phyloP scores from a whole-genome alignment of 2,329 filamentous ascomycete genomes.

The Ophiobolus disseminans region DNA sequence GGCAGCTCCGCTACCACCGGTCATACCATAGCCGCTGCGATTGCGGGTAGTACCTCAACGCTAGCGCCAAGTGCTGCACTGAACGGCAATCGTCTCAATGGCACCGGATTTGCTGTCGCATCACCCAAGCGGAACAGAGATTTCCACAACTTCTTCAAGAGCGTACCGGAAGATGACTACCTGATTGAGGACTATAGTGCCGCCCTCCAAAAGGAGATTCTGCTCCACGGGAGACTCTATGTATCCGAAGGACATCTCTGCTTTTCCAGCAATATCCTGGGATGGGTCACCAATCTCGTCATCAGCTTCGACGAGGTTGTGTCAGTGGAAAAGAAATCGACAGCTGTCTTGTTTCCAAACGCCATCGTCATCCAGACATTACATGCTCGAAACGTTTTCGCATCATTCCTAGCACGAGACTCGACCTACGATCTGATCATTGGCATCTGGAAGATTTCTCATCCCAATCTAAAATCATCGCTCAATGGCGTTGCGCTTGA shows the following conservation, averaged over 20 bases:
- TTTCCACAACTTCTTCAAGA: conserved; percentile 92
- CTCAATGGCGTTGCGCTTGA: conserved; percentile 86
- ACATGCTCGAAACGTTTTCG: conserved; percentile 94
- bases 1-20: conserved; percentile 75
- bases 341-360: conserved; percentile 94
- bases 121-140: conserved; percentile 96
- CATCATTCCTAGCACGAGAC: conserved; percentile 91
- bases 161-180: conserved; percentile 96
- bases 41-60: conserved; percentile 73
- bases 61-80: conserved; percentile 68
- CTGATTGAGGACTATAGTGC: conserved; percentile 99
- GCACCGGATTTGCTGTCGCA: conserved; percentile 94
- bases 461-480: conserved; percentile 89
- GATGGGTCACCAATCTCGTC: conserved; percentile 96
- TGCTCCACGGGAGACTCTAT: conserved; percentile 91
- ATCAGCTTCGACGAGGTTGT: conserved; percentile 99
- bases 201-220: conserved; percentile 91
- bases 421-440: conserved; percentile 97
- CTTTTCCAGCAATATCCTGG: conserved; percentile 98
- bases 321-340: conserved; percentile 95
- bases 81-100: conserved; percentile 79
- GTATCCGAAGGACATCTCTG: conserved; percentile 97
- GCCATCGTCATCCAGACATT: conserved; percentile 96
- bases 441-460: conserved; percentile 97
- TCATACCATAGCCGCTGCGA: conserved; percentile 73